Base-by-base conservation (phyloP, 331 rosid genomes). In the Rosa hybrid region DNA sequence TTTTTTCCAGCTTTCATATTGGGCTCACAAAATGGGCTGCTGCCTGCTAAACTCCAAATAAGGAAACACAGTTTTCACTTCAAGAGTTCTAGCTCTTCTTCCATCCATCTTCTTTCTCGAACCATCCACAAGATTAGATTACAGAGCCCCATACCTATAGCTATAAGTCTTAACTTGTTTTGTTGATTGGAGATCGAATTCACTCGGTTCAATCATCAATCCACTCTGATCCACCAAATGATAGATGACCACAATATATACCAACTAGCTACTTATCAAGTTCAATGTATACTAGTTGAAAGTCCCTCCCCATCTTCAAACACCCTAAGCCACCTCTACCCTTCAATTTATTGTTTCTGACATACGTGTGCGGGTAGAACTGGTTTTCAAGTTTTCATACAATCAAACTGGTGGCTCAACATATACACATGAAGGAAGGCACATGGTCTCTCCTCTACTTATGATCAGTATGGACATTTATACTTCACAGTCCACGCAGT, bases 391-490 rank as follows among this genome's bases (percentile, higher is more conserved):
- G 9, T 25, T 25, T 27, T 34, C 49, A 20, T 53, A 34, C 77
- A 73, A 51, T 34, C 12, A 17, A 5, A 34, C 23, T 65, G 6
- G 3, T 70, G 56, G 56, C 20, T 46, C n/a, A 20, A 12, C 4
- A 8, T 17, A 50, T 16, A 16, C 2, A 41, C 70, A 64, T 13
- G 45, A 34, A 64, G 12, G n/a, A 42, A 23, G 42, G 71, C 57
- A 42, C 71, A 59, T 59, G 57, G 42, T 12, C 20, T 14, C n/a
- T 44, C 7, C 80, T 44, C 38, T 11, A 46, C 80, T 63, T 76
- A 9, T 25, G 21, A 76, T 76, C 62, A 7, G 80, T 1, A 76
- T 30, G 72, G 60, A 46, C 56, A 41, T 68, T 68, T 41, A 68
- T 41, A 68, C 23, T 67, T 38, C 71, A 38, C 71, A 67, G 13